A percentile compares a stretch with the other conserved stretches of the same genome.
phyloP scores from a whole-genome alignment of 768 basidiomycete genomes.

The Terana coerulea region DNA sequence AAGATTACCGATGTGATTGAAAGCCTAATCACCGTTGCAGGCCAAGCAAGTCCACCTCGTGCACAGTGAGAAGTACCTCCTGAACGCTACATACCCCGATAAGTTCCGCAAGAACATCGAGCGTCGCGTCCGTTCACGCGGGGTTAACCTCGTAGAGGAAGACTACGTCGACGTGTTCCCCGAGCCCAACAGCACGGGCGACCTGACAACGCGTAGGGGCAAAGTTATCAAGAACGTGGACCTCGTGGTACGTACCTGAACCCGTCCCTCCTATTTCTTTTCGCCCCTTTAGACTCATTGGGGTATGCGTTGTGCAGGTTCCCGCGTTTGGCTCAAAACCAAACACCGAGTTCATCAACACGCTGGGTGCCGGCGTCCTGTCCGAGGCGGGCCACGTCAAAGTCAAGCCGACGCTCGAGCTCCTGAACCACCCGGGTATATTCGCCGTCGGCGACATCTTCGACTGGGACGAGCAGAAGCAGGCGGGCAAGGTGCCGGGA shows the following conservation, averaged over 20 bases:
- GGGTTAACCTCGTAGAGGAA: conserved; percentile 46
- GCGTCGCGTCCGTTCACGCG: conserved; percentile 36
- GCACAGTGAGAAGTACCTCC: conserved; percentile 47
- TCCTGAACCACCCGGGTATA: conserved; percentile 45
- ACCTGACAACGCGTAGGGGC: conserved; percentile 49
- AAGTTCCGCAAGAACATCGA: conserved; percentile 49
- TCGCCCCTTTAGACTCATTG: neutral
- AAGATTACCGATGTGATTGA: neutral
- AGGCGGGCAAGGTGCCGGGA: conserved; percentile 39
- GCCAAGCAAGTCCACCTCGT: conserved; percentile 56
- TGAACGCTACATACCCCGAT: conserved; percentile 53
- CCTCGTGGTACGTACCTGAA: conserved; percentile 49
- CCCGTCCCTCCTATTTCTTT: no score
- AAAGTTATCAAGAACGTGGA: conserved; percentile 46
- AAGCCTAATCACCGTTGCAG: conserved; percentile 16
- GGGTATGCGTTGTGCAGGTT: conserved; percentile 17
- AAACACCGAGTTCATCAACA: conserved; percentile 47
- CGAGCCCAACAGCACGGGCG: conserved; percentile 28
- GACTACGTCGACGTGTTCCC: conserved; percentile 49
- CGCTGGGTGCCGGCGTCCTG: conserved; percentile 35
- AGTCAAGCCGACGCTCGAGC: conserved; percentile 54
- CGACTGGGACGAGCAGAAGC: conserved; percentile 63
- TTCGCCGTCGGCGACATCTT: conserved; percentile 68
- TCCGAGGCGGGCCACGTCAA: conserved; percentile 42
- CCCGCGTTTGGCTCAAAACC: conserved; percentile 34